Evolutionary conservation across 2,329 filamentous ascomycete genomes (phyloP), one percentile per base, ranked within the genome.

Genomic region (Erysiphe neolycopersici): DNA sequence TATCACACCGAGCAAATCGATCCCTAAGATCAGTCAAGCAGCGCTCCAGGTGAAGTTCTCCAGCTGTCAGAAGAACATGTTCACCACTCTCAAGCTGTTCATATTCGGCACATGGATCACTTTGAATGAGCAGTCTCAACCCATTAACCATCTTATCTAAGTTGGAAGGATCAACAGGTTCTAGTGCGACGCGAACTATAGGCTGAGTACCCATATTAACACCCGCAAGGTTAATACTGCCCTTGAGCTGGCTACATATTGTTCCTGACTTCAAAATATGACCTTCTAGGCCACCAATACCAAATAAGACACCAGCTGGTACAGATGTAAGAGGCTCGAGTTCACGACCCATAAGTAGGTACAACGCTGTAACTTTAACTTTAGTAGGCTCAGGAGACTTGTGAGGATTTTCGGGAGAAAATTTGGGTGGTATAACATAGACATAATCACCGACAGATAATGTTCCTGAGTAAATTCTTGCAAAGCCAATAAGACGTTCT

Each of bases 231-330:
- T 98, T 98, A 52, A 91, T 75, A 6, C 81, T 76, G 14, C 89
- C 89, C 41, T 83, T 77, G 0, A 91, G 63, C 49, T 80, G 79
- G 49, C 82, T 92, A 62, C 84, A 94, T 3, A 98, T 65, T 0
- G 89, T 98, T 12, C 85, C 89, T 1, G 84, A 91, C 59, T 98
- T 98, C 44, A 98, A 67, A n/a, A 98, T 78, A 47, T 87, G 78
- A 14, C 85, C 87, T 54, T 89, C 85, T 1, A 98, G 70, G 1
- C 89, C 89, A 30, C 78, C 83, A 44, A 98, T 89, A 19, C 89
- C 89, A 55, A 98, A 95, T 4, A 98, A 79, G 8, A 92, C 85
- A 38, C 89, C 89, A 0, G 89, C 87, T 5, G 87, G 87, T 0
- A 95, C 87, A 0, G 78, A 79, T 14, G 73, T 69, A 0, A 98